phyloP scores from a whole-genome alignment of 192 early-diverging fungal species.

The Mortierella antarctica region DNA sequence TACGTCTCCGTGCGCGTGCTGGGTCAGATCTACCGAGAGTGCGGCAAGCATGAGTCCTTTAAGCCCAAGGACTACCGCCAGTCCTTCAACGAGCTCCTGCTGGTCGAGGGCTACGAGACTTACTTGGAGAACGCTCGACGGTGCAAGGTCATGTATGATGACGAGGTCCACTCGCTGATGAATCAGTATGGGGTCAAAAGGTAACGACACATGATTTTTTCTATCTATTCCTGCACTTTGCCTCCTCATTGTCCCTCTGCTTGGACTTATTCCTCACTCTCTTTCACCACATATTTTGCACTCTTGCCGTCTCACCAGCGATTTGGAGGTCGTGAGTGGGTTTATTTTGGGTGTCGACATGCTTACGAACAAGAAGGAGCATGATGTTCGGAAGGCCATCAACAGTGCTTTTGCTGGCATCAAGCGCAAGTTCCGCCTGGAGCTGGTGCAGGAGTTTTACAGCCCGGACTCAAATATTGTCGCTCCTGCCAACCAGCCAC shows the following conservation, averaged over 20 bases:
- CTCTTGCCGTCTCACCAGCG: slow-evolving; percentile 6
- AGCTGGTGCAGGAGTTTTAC: slow-evolving; percentile 62
- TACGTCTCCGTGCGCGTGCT: slow-evolving; percentile 68
- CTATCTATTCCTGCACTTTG: slow-evolving; percentile 59
- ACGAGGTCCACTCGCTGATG: slow-evolving; percentile 65
- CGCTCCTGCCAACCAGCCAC: slow-evolving; percentile 3
- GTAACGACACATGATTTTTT: slow-evolving; percentile 34
- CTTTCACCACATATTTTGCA: not conserved
- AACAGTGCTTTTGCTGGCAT: slow-evolving; percentile 49
- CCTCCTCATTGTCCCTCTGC: not conserved
- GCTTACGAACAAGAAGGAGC: slow-evolving; percentile 59
- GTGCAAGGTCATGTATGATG: slow-evolving; percentile 61
- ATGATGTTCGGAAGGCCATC: slow-evolving; percentile 63
- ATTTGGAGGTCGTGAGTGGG: slow-evolving; percentile 54
- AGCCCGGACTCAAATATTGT: slow-evolving; percentile 26
- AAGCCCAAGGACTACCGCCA: slow-evolving; percentile 54
- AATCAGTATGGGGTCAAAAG: slow-evolving; percentile 71
- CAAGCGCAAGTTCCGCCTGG: slow-evolving; percentile 50
- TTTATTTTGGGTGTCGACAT: slow-evolving; percentile 41
- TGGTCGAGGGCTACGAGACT: slow-evolving; percentile 58
- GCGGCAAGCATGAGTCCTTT: slow-evolving; percentile 56
- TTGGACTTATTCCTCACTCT: not conserved
- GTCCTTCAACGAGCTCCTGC: slow-evolving; percentile 55
- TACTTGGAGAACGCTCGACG: slow-evolving; percentile 63
- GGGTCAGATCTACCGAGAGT: slow-evolving; percentile 63